Conservation (phyloP, 2,329 filamentous ascomycete genomes). For the Hypoxylon sp. region DNA sequence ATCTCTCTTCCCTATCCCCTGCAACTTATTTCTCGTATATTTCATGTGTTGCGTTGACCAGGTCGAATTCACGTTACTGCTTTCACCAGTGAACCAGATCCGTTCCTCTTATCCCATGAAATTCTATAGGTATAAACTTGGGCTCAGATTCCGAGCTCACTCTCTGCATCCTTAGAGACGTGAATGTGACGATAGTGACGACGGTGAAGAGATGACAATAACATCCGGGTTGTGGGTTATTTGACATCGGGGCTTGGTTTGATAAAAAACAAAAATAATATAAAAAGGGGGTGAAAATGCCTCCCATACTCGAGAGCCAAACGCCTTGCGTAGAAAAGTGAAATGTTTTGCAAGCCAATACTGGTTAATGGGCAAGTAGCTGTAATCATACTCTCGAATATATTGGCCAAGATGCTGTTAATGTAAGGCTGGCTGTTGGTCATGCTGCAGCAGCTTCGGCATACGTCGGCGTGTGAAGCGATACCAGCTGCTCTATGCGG, state of each 20-base stretch:
- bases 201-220: not conserved
- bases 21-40: conserved; percentile 10
- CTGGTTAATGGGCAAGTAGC: not conserved
- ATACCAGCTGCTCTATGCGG: conserved; percentile 67
- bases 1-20: too few relatives aligned
- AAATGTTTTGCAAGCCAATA: conserved; percentile 21
- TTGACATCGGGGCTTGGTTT: conserved; percentile 11
- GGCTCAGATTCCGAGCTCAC: not conserved
- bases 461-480: conserved; percentile 31
- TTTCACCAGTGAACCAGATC: not conserved
- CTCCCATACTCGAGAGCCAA: conserved; percentile 21
- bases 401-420: conserved; percentile 1
- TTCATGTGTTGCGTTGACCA: conserved; percentile 6
- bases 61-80: conserved; percentile 5
- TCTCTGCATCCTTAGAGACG: not conserved
- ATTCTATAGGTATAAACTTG: not conserved
- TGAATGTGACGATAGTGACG: not conserved
- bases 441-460: conserved; percentile 25
- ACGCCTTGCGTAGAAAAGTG: conserved; percentile 32
- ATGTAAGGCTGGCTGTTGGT: not conserved
- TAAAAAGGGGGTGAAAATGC: too few relatives aligned
- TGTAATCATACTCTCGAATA: not conserved
- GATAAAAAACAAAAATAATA: not conserved
- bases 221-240: conserved; percentile 18
- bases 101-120: not conserved